Evolutionary conservation across 2,329 filamentous ascomycete genomes (phyloP), one percentile per base, ranked within the genome.

Genomic region (Cadophora luteo-olivacea): DNA sequence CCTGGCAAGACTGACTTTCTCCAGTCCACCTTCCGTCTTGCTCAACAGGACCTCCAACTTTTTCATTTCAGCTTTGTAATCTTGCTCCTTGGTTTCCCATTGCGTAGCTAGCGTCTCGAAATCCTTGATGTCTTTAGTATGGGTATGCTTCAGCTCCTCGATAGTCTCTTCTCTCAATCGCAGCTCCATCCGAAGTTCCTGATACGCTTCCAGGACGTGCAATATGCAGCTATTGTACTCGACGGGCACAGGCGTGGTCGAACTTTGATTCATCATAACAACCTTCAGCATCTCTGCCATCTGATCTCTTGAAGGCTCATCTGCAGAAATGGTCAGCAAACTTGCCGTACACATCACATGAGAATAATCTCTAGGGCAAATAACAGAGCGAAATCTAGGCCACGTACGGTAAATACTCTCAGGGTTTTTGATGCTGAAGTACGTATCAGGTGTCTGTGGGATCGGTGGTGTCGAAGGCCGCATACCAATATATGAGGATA

Each of bases 271-370:
- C 77, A 79, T 78, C 76, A 78, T 77, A 2, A 76, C 70, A 1
- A 77, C 75, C 62, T 77, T 75, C 6, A 78, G 64, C 25, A 74
- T 76, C 54, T 78, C 77, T 0, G 72, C 75, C 70, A 78, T 75
- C 54, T 77, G 76, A 62, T 76, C 73, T 11, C 64, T 54, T 1
- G 75, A 77, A n/a, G 77, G 77, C 38, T 73, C 76, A 58, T 77
- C 63, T 65, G 22, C 41, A 45, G 33, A 12, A 24, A 12, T 11
- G 11, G 8, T 65, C 25, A 65, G 63, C 51, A 65, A 64, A 45
- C 29, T 29, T 29, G 29, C 5, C 36, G 14, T 38, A 38, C 7
- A 8, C 14, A 29, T 38, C 11, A 48, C 5, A n/a, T n/a, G 41
- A 48, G 41, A 6, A 14, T 1, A 48, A 48, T 6, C 16, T 3